A percentile compares a stretch with the other conserved stretches of the same genome.
Conservation (phyloP, 2,329 filamentous ascomycete species). For the Blastomyces silverae region DNA sequence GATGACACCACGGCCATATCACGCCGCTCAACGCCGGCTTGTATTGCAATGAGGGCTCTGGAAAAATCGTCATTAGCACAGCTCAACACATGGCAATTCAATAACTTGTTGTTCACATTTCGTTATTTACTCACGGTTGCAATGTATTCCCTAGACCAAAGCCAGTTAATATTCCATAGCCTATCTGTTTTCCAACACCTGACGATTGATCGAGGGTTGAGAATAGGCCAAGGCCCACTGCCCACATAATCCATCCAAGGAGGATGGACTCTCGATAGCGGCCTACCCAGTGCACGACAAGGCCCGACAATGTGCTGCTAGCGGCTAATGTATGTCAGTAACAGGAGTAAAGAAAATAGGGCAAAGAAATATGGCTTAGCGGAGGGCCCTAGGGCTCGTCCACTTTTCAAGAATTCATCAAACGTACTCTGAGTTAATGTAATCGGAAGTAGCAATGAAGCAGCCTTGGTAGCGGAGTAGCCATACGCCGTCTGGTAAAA, state of each 20-base stretch:
- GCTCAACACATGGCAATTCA: not conserved
- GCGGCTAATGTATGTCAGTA: constrained; percentile 38
- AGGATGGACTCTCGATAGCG: constrained; percentile 51
- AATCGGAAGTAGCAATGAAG: constrained; percentile 47
- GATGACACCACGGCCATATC: constrained; percentile 40
- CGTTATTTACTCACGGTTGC: constrained; percentile 36
- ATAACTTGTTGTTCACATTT: not conserved
- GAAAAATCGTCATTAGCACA: not conserved
- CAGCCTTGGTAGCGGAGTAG: constrained; percentile 43
- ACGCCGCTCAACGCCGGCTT: constrained; percentile 36
- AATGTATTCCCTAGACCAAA: constrained; percentile 49
- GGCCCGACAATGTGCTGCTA: constrained; percentile 47
- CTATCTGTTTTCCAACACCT: constrained; percentile 49
- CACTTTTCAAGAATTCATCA: not conserved
- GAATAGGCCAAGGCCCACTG: constrained; percentile 48
- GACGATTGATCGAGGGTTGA: constrained; percentile 47
- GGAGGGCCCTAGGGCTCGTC: not conserved
- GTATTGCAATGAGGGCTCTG: constrained; percentile 33
- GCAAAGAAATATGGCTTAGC: not conserved
- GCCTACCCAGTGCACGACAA: constrained; percentile 49
- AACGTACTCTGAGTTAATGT: constrained; percentile 41
- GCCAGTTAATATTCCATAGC: constrained; percentile 49
- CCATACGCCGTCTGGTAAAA: constrained; percentile 54
- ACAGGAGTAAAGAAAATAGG: not conserved
- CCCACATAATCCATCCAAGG: constrained; percentile 49